These are phyloP conservation scores for Trametes punicea DNA, from an alignment of 768 basidiomycete genomes.

Conservation along the genomic window DNA sequence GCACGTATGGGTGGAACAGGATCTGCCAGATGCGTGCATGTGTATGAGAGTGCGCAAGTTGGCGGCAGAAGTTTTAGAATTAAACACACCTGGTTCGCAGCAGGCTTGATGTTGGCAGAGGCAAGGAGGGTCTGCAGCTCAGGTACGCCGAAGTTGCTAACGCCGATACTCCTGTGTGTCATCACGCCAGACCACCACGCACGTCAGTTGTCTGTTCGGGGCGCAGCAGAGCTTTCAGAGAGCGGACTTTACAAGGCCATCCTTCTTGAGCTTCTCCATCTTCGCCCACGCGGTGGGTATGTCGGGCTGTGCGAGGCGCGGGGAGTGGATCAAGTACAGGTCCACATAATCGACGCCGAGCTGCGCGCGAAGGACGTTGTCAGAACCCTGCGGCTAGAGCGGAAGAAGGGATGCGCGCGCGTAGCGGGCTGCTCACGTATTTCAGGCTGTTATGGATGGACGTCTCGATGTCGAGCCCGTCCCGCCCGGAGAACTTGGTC, in stretches of 20 bases:
- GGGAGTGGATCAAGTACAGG: conserved; percentile 67
- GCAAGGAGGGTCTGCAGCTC: conserved; percentile 53
- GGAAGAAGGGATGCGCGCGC: neutral
- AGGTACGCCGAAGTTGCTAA: conserved; percentile 61
- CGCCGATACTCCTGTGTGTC: conserved; percentile 58
- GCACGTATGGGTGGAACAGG: conserved; percentile 68
- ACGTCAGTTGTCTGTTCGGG: neutral
- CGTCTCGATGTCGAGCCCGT: conserved; percentile 49
- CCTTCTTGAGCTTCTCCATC: conserved; percentile 54
- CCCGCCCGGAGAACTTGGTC: conserved; percentile 57
- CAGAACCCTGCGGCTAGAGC: neutral
- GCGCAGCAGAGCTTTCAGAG: neutral
- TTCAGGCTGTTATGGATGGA: conserved; percentile 56
- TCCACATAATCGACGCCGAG: conserved; percentile 65
- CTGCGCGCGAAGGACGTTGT: conserved; percentile 31
- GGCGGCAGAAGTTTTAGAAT: neutral
- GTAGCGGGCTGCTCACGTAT: conserved; percentile 40
- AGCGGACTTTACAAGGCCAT: conserved; percentile 55
- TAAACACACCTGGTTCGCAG: conserved; percentile 57
- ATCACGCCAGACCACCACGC: neutral
- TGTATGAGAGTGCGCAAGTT: neutral
- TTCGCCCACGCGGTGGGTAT: conserved; percentile 61
- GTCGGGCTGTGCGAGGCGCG: conserved; percentile 50
- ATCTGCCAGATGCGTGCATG: conserved; percentile 47
- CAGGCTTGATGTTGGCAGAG: conserved; percentile 61